These are phyloP conservation scores for Candida glucosophila DNA, from an alignment of 1,139 yeast genomes.

Conservation along the genomic window DNA sequence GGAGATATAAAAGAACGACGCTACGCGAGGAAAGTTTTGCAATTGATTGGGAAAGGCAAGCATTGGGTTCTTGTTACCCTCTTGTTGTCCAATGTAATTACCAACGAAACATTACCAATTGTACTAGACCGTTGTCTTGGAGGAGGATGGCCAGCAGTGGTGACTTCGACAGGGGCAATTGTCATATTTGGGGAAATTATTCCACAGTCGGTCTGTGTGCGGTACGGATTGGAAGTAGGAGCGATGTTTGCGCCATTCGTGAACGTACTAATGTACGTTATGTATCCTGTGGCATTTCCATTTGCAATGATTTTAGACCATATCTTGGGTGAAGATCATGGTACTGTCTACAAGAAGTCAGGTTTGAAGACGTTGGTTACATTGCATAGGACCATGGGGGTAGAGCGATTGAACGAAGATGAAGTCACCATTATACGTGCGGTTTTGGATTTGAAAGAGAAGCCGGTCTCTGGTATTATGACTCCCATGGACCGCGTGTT, in stretches of 20 bases:
- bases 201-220: slow-evolving; percentile 88
- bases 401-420: slow-evolving; percentile 83
- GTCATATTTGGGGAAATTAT: slow-evolving; percentile 95
- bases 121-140: slow-evolving; percentile 88
- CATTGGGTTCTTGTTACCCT: slow-evolving; percentile 97
- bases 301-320: slow-evolving; percentile 74
- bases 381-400: slow-evolving; percentile 91
- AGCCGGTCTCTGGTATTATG: slow-evolving; percentile 81
- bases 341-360: slow-evolving; percentile 85
- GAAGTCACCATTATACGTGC: slow-evolving; percentile 95
- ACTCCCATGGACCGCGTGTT: slow-evolving; percentile 89
- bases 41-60: slow-evolving; percentile 72
- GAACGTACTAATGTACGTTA: slow-evolving; percentile 68
- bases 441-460: slow-evolving; percentile 88
- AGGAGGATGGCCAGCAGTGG: slow-evolving; percentile 97
- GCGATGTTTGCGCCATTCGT: slow-evolving; percentile 90
- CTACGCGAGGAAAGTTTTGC: slow-evolving; percentile 68
- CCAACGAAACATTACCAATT: slow-evolving; percentile 92
- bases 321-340: slow-evolving; percentile 90
- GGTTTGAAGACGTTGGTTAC: slow-evolving; percentile 92
- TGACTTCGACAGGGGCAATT: slow-evolving; percentile 82
- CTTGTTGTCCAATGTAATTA: slow-evolving; percentile 78
- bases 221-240: slow-evolving; percentile 89
- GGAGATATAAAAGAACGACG: slow-evolving; percentile 55
- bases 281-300: slow-evolving; percentile 93